Evolutionary conservation across 2,329 filamentous ascomycete genomes (phyloP), one percentile per base, ranked within the genome.

Genomic region (Botrytis pseudocinerea): DNA sequence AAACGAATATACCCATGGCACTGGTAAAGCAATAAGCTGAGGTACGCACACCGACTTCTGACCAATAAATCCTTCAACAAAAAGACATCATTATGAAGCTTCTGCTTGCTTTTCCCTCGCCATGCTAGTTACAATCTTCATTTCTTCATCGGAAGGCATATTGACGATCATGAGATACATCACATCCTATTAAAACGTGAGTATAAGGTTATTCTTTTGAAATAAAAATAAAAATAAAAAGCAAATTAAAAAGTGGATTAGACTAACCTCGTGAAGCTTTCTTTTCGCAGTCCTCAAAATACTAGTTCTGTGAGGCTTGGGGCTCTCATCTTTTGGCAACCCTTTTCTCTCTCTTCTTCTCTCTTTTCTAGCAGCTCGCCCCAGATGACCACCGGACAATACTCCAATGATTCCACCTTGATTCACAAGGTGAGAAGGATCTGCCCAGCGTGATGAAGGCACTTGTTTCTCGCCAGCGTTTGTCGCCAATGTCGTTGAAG

Each of bases 151-250:
- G 6, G 51, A 48, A 42, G 54, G 63, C 54, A 74, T 66, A 32
- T 79, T 86, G 20, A 87, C 85, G 73, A 87, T 83, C 79, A 86
- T 83, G 73, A 88, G 75, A 76, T 87, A 88, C 48, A 87, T 74
- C n/a, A 87, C 83, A 79, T 86, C 82, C 82, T 86, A 73, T 42
- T 46, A n/a, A 10, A 10, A 60, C 51, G 28, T 73, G 60, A 74
- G 69, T n/a, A 44, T 38, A 35, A 69, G 62, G 46, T 40, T 28
- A 18, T n/a, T 2, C 6, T 4, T 10, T 20, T 22, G 32, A 32
- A 32, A 32, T 32, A 32, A 32, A 32, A 32, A 32, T 32, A 32
- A 32, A 32, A 32, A 32, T 2, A 32, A 32, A 32, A 32, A 32
- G 32, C 32, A 32, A 32, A 32, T 32, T 32, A 10, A 35, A 62